Evolutionary conservation across 2,329 filamentous ascomycete species (phyloP), one percentile per base, ranked within the genome.

Genomic region (Metarhizium brunneum): DNA sequence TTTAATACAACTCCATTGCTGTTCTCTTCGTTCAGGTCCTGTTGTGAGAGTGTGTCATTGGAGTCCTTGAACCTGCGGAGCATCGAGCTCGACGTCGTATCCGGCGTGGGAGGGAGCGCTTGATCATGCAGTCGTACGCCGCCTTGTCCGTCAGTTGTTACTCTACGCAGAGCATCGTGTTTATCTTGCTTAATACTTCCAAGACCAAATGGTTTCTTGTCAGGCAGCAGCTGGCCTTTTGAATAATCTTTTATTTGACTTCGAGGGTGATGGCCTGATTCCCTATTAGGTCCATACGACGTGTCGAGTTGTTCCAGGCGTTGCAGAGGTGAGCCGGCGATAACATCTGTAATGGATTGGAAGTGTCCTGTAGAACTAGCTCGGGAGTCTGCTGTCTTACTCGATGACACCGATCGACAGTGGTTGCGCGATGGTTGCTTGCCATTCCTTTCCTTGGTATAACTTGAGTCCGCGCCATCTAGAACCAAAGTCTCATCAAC

Each of bases 31-130:
- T 60, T 61, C 3, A 60, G 47, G 1, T 58, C 63, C 2, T 64
- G 66, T 3, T 65, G 70, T 0, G 69, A 65, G 1, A 79, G 63
- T 0, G 74, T 75, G 47, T 83, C 80, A 54, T 76, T 73, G 0
- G 79, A 82, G 50, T 72, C 74, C 58, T 80, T 73, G 57, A 74
- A 77, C 14, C 73, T 72, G 6, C 74, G 71, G 38, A 84, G 69
- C 0, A 79, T 81, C 2, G 78, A 77, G 2, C 78, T 81, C 1
- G 81, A 81, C 20, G 83, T 79, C 0, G 81, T 84, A 60, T 84
- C 81, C 0, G 81, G 81, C 0, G 81, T 84, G 0, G 81, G 81
- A 10, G 81, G 81, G 2, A 83, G 68, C 18, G 67, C 68, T 18
- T 76, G 73, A 5, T 75, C 71, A 54, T 73, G 69, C 2, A 74